Percentiles rank a stretch among this genome's conserved stretches.
Conservation (phyloP, 2,329 filamentous ascomycete species). For the Chrysosporium queenslandicum region DNA sequence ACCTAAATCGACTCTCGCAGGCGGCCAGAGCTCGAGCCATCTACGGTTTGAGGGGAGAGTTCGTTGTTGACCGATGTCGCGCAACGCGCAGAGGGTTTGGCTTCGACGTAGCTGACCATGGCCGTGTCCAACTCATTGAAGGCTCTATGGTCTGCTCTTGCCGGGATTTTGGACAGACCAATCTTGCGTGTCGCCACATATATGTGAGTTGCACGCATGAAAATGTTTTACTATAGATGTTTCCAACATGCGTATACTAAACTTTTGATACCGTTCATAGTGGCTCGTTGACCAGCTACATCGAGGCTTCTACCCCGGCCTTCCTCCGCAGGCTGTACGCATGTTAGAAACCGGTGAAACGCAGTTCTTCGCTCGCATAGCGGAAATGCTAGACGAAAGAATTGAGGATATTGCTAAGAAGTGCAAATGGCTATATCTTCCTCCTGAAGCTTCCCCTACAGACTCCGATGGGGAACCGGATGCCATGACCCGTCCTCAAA, state of each 20-base stretch:
- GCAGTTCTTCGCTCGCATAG: conserved; percentile 24
- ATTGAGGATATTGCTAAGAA: conserved; percentile 27
- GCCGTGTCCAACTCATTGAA: conserved; percentile 26
- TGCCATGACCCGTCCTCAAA: conserved; percentile 31
- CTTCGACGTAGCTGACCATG: conserved; percentile 31
- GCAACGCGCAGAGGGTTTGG: conserved; percentile 26
- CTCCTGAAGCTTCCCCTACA: conserved; percentile 18
- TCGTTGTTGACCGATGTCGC: conserved; percentile 23
- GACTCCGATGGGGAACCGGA: conserved; percentile 14
- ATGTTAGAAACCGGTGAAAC: conserved; percentile 28
- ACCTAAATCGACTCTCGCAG: conserved; percentile 13
- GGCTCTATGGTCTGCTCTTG: conserved; percentile 30
- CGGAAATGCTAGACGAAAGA: conserved; percentile 26
- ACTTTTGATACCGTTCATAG: conserved; percentile 19
- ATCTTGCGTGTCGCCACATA: conserved; percentile 34
- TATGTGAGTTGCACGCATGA: conserved; percentile 28
- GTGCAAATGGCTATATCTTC: conserved; percentile 29
- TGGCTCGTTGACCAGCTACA: conserved; percentile 37
- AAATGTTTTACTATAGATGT: background rate
- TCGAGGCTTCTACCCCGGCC: conserved; percentile 25
- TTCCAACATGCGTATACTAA: background rate
- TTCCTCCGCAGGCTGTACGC: conserved; percentile 23
- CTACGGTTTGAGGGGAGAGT: conserved; percentile 16
- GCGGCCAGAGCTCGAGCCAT: conserved; percentile 11
- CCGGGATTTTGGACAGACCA: conserved; percentile 24